Evolutionary conservation across 495 filamentous ascomycete genomes (phyloP), one percentile per base, ranked within the genome.

Genomic region (Letharia columbiana): DNA sequence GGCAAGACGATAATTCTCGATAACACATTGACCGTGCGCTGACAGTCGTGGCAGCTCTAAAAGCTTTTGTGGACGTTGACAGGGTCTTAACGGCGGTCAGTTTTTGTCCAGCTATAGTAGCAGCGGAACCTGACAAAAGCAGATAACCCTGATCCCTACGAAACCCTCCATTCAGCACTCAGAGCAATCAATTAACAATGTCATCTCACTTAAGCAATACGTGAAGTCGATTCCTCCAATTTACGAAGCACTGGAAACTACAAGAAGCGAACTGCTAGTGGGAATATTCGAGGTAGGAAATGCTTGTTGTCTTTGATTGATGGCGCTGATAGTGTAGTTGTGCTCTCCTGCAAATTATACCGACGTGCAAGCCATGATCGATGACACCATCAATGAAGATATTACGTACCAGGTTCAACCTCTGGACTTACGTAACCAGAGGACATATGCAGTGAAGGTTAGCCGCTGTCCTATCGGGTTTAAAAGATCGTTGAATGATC

Each of bases 361-460:
- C 31, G 78, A 80, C 7, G 79, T 92, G 5, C 78, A 87, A 62
- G 73, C 80, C 11, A 70, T 91, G 4, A 92, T 98, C 63, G 77
- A 84, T 59, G 74, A 78, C 39, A 86, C 85, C 0, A 87, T 98
- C 68, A 96, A 98, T 66, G 84, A 90, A 59, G 88, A 94, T 73
- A 87, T 89, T 2, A 82, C 80, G 5, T 96, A 89, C 71, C 87
- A 90, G 68, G 90, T 83, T 60, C 84, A 86, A 50, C 90, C 94
- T 4, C 81, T 98, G 13, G 94, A 96, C 66, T 78, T 96, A 62
- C 84, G 92, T 61, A 95, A 97, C 70, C 95, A 98, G 74, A 81
- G 94, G 60, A 91, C 90, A 17, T 96, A 96, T 76, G 94, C 94
- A 62, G 85, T 98, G 47, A 94, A 89, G 80, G 91, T 91, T 70